These are phyloP conservation scores for Draba incana DNA, from an alignment of 345 rosid genomes.

Conservation along the genomic window DNA sequence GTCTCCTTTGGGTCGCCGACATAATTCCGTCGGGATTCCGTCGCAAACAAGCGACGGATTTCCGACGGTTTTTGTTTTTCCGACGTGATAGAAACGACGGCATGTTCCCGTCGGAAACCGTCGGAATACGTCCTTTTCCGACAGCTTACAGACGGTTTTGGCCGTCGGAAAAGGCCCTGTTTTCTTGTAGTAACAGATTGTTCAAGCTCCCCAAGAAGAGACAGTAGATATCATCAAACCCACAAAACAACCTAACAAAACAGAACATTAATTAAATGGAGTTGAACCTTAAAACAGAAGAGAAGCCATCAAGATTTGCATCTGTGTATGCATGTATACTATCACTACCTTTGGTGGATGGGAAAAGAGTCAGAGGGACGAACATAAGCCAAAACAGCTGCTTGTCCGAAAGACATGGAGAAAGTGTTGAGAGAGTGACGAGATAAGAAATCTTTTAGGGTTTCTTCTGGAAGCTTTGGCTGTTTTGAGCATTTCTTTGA, in stretches of 20 bases:
- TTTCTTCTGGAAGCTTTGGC: conserved; percentile 70
- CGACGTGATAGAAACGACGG: too few relatives aligned
- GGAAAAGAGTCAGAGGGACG: conserved; percentile 48
- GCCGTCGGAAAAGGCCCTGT: too few relatives aligned
- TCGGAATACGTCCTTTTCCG: too few relatives aligned
- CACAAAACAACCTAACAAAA: conserved; percentile 58
- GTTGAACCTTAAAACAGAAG: neutral
- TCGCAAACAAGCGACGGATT: too few relatives aligned
- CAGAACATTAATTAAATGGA: neutral
- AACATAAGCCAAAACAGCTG: conserved; percentile 72
- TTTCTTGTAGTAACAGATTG: too few relatives aligned
- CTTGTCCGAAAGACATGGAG: conserved; percentile 68
- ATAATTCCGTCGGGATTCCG: too few relatives aligned
- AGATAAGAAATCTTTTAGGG: conserved; percentile 62
- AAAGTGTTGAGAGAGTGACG: conserved; percentile 60
- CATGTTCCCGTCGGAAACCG: too few relatives aligned
- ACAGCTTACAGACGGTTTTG: too few relatives aligned
- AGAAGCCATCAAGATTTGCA: too few relatives aligned
- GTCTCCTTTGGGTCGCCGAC: too few relatives aligned
- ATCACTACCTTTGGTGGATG: conserved; percentile 55
- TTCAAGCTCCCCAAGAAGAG: conserved; percentile 77
- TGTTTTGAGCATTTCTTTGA: conserved; percentile 52
- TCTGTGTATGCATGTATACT: neutral
- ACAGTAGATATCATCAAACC: conserved; percentile 80
- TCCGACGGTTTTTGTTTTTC: too few relatives aligned